Evolutionary conservation across 1,139 yeast species (phyloP), one percentile per base, ranked within the genome.

Genomic region (Debaryomyces coudertii): DNA sequence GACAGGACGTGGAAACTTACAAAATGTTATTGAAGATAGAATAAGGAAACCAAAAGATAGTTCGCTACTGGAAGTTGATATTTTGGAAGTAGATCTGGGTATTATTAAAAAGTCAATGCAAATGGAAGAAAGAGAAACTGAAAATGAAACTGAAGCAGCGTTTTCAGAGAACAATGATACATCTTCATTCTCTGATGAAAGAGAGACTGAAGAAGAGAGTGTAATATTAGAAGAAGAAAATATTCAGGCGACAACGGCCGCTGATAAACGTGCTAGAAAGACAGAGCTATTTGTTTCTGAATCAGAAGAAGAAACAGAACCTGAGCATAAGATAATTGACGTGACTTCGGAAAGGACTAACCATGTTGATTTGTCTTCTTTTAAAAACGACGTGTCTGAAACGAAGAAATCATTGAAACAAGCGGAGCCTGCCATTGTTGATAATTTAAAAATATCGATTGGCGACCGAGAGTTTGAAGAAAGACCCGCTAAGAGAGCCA

Each of bases 391-490:
- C 4, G n/a, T 6, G 18, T 25, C 33, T 3, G 34, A 20, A 22
- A 12, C 23, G n/a, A 28, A 12, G 8, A 28, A n/a, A 15, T 5
- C 18, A 11, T 14, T 11, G 4, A 14, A 22, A 7, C 11, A 28
- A 6, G 1, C 7, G 2, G 18, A 28, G 3, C 34, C 41, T 16
- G 7, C 2, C 7, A 7, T 18, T 4, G 33, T 9, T 3, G 34
- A 28, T 12, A 27, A 22, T n/a, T 31, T 57, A 8, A 48, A 46
- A 23, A 51, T 60, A 12, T 45, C 45, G 18, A 54, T 58, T 40
- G 63, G 60, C 2, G 46, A 49, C 18, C 46, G 47, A 9, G 47
- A 45, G n/a, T 48, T 51, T 25, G 57, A 56, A 40, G 60, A 51
- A 40, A 44, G 48, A 14, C 53, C 55, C 20, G 31, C 36, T 11